phyloP scores from a whole-genome alignment of 2,329 filamentous ascomycete genomes.

The Penicillium digitatum region DNA sequence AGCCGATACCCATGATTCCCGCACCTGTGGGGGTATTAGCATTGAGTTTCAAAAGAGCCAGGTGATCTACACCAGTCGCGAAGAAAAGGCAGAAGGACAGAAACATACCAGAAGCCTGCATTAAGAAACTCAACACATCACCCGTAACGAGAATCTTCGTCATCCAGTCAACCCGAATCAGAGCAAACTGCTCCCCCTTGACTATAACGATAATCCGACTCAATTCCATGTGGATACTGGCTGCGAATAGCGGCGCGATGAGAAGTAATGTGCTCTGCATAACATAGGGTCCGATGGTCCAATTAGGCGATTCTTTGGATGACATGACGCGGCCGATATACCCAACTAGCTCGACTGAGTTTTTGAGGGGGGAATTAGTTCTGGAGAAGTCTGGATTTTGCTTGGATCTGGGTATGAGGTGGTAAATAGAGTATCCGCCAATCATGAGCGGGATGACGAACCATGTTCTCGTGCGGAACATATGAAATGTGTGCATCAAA shows the following conservation, averaged over 20 bases:
- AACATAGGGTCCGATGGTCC: conserved; percentile 24
- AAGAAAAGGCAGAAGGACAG: neutral
- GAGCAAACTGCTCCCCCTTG: conserved; percentile 17
- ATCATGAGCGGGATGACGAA: conserved; percentile 30
- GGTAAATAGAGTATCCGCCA: conserved; percentile 36
- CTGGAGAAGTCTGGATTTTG: neutral
- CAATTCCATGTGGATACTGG: conserved; percentile 29
- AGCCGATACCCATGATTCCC: conserved; percentile 21
- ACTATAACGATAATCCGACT: conserved; percentile 24
- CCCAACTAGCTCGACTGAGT: conserved; percentile 51
- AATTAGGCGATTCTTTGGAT: conserved; percentile 30
- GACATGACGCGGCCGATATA: conserved; percentile 51
- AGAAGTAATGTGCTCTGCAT: conserved; percentile 28
- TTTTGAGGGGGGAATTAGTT: neutral
- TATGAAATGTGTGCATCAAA: conserved; percentile 21
- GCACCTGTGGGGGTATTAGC: conserved; percentile 5
- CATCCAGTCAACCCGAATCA: conserved; percentile 25
- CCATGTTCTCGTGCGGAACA: conserved; percentile 25
- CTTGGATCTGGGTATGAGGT: neutral
- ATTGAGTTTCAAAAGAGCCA: neutral
- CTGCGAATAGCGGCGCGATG: conserved; percentile 25
- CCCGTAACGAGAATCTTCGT: conserved; percentile 30
- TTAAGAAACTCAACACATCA: conserved; percentile 30
- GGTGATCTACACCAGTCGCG: too few relatives aligned
- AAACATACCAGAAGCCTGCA: conserved; percentile 28